A percentile compares a stretch with the other conserved stretches of the same genome.
These are phyloP conservation scores for Xerocomus amazonicus DNA, from an alignment of 1,284 basidiomycete species.

Conservation along the genomic window DNA sequence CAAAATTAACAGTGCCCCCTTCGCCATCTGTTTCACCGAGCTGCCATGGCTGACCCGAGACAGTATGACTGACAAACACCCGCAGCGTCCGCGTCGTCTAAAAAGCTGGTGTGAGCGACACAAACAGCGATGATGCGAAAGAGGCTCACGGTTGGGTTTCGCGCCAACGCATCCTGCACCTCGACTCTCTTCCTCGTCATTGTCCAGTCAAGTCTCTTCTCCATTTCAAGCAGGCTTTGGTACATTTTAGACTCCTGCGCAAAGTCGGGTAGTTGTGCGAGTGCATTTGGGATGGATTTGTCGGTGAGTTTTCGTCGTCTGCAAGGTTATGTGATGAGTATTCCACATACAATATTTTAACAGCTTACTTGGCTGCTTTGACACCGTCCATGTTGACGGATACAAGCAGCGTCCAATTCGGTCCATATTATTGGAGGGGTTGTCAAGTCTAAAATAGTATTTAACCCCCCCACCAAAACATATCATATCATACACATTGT, in stretches of 20 bases:
- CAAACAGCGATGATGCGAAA: background rate
- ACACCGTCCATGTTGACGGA: slow-evolving; percentile 27
- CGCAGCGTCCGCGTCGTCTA: slow-evolving; percentile 84
- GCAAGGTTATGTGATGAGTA: slow-evolving; percentile 24
- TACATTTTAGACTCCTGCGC: slow-evolving; percentile 85
- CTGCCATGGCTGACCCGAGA: slow-evolving; percentile 86
- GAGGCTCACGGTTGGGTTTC: slow-evolving; percentile 52
- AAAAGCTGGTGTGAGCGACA: slow-evolving; percentile 3
- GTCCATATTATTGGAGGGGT: slow-evolving; percentile 31
- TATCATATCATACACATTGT: background rate
- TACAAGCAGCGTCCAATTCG: too few species aligned
- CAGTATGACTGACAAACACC: slow-evolving; percentile 86
- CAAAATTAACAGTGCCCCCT: slow-evolving; percentile 43
- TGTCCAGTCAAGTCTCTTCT: slow-evolving; percentile 91
- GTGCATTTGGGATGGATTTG: slow-evolving; percentile 70
- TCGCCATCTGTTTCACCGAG: slow-evolving; percentile 37
- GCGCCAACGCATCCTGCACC: slow-evolving; percentile 75
- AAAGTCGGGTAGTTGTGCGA: slow-evolving; percentile 66
- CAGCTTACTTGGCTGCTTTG: slow-evolving; percentile 36
- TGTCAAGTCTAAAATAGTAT: slow-evolving; percentile 2
- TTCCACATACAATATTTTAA: background rate
- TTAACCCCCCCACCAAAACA: background rate
- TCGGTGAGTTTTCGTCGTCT: slow-evolving; percentile 81
- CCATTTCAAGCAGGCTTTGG: slow-evolving; percentile 81
- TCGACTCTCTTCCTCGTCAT: slow-evolving; percentile 88